Base-by-base conservation (phyloP, 345 rosid genomes). In the Laguncularia racemosa region DNA sequence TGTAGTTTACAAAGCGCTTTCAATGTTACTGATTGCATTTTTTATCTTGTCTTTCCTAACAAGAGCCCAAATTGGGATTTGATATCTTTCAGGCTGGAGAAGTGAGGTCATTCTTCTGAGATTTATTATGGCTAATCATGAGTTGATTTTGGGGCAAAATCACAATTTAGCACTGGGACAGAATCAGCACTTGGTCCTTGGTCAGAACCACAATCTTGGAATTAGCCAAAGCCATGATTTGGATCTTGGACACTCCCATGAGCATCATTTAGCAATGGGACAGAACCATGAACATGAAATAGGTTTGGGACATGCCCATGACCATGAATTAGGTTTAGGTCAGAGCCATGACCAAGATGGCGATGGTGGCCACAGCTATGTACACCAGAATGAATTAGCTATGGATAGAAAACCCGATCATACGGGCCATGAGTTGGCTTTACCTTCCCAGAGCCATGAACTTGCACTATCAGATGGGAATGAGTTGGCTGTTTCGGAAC, bases 121-220 rank as follows among this genome's bases (percentile, higher is more conserved):
- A 55, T 55, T 40, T 4, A 18, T 17, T 20, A 90, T 87, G 99
- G 88, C 95, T 38, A 84, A 81, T 67, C 92, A 87, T 21, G 97
- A 87, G 64, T 65, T 89, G 69, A 77, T 89, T 63, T 80, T 87
- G 48, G 96, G 90, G 61, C 85, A 87, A 52, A 83, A 71, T 46
- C 88, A 74, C 64, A 80, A 65, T 56, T 60, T 83, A 50, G 86
- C 81, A 65, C 71, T 79, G 43, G 74, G 78, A 28, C 95, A 85
- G 69, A 88, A 76, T 73, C 91, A 83, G 47, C 86, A 79, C 26
- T 38, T 85, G 68, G 83, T 84, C 56, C 73, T 81, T 17, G 84
- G 84, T 52, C 92, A 81, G 56, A 81, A 57, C 78, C 95, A 83
- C 64, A 67, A 47, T 67, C 48, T 85, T 74, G 95, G 80, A 33